Evolutionary conservation across 2,329 filamentous ascomycete genomes (phyloP), one percentile per base, ranked within the genome.

Genomic region (Fusarium sp.): DNA sequence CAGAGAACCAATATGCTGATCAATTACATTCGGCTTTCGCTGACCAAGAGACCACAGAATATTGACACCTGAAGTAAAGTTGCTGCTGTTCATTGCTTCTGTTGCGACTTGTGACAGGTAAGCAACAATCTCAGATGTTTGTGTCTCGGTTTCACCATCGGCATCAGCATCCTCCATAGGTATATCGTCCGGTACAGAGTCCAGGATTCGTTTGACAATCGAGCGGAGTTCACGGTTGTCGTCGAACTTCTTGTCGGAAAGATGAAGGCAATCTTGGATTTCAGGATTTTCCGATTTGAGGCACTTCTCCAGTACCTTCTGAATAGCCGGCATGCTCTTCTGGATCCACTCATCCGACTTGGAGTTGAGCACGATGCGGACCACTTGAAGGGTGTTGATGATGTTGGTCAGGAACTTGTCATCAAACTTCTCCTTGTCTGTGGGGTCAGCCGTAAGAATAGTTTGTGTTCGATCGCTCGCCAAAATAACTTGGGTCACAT

Each of bases 321-420:
- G 94, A 33, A 98, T 87, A 33, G 90, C 86, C 1, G 91, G 82
- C 75, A 97, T 88, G 72, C 94, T 93, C 76, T 90, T 90, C 57
- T 94, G 83, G 41, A 98, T 91, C 96, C 96, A 99, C 6, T 97
- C 94, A 77, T 97, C 92, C 0, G 93, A 86, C 81, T 97, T 97
- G 70, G 92, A 91, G 76, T 96, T 94, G 65, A 98, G 86, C 52
- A 99, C 91, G 65, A 98, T 93, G 52, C 95, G 93, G 67, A 99
- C 86, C 44, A 98, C 93, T 80, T 98, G 95, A 18, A 99, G 87
- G 4, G 95, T 94, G 80, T 99, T 99, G 83, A 99, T 90, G 82
- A 97, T 95, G 70, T 92, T 91, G 2, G 93, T 97, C 45, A 93
- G 88, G 77, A 95, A 94, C 80, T 94, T 94, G 44, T 95, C 93